phyloP scores from a whole-genome alignment of 2,329 filamentous ascomycete genomes.

The Apiospora saccharicola region DNA sequence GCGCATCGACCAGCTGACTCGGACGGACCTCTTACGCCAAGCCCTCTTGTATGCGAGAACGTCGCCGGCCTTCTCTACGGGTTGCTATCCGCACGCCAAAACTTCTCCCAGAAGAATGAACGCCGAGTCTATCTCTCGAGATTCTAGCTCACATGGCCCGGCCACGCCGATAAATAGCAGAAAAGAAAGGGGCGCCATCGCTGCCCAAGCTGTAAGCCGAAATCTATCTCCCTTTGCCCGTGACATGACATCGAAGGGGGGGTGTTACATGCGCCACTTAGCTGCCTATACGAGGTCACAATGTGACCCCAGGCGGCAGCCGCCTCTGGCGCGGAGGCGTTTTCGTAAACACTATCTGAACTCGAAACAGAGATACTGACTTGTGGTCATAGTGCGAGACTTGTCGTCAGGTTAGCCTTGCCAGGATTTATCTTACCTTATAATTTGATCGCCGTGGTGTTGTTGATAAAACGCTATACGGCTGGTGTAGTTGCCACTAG shows the following conservation, averaged over 20 bases:
- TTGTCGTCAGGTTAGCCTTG: constrained; percentile 26
- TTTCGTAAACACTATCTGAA: neutral
- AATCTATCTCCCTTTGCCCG: constrained; percentile 26
- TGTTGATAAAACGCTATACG: neutral
- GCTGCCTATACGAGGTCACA: neutral
- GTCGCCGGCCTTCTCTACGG: neutral
- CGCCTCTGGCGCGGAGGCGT: neutral
- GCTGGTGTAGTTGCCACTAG: neutral
- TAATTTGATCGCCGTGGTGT: constrained; percentile 51
- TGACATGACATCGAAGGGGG: no score
- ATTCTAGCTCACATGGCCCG: constrained; percentile 45
- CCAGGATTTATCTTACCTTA: constrained; percentile 19
- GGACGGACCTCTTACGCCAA: neutral
- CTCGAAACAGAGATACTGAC: neutral
- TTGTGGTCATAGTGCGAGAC: constrained; percentile 22
- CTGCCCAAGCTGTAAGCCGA: constrained; percentile 45
- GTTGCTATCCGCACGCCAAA: neutral
- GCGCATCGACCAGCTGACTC: constrained; percentile 1
- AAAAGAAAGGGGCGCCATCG: constrained; percentile 50
- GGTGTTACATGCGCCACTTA: neutral
- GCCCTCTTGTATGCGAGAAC: constrained; percentile 1
- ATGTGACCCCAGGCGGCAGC: neutral
- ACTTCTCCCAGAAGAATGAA: constrained; percentile 33
- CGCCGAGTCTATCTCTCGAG: constrained; percentile 34
- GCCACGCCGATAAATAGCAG: constrained; percentile 42